These are phyloP conservation scores for Russula emetica DNA, from an alignment of 768 basidiomycete species.

Conservation along the genomic window DNA sequence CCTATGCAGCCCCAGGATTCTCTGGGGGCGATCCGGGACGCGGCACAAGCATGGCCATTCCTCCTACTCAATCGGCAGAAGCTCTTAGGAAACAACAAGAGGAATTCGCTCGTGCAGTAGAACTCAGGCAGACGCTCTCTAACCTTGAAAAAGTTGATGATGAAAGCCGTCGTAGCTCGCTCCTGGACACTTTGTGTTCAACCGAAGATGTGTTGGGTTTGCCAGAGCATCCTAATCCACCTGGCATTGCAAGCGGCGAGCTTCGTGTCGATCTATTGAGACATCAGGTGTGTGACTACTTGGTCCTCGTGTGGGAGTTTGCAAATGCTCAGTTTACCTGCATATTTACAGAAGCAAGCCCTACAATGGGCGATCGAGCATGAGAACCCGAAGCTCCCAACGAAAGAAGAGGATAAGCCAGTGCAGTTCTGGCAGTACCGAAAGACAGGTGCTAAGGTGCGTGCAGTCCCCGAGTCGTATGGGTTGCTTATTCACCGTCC, in stretches of 20 bases:
- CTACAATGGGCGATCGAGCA: conserved; percentile 79
- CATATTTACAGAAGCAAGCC: conserved; percentile 59
- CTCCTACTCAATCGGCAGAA: conserved; percentile 31
- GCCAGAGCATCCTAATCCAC: conserved; percentile 67
- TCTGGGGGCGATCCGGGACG: not conserved
- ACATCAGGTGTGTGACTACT: conserved; percentile 58
- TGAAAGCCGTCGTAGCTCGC: conserved; percentile 62
- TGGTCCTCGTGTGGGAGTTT: not conserved
- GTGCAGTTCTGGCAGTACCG: conserved; percentile 88
- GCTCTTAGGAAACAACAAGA: conserved; percentile 46
- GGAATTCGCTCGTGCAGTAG: conserved; percentile 55
- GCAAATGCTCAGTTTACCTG: not conserved
- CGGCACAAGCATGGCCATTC: not conserved
- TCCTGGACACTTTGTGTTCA: conserved; percentile 66
- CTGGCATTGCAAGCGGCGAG: conserved; percentile 60
- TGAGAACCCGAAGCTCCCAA: conserved; percentile 76
- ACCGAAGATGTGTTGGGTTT: conserved; percentile 67
- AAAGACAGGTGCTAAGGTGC: conserved; percentile 52
- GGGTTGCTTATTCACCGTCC: not conserved
- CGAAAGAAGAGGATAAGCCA: conserved; percentile 58
- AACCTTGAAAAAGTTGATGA: conserved; percentile 74
- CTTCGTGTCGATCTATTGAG: conserved; percentile 70
- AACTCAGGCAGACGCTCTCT: conserved; percentile 60
- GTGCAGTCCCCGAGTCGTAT: conserved; percentile 19
- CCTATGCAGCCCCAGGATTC: not conserved